These are phyloP conservation scores for Mycena filopes DNA, from an alignment of 768 basidiomycete species.

Conservation along the genomic window DNA sequence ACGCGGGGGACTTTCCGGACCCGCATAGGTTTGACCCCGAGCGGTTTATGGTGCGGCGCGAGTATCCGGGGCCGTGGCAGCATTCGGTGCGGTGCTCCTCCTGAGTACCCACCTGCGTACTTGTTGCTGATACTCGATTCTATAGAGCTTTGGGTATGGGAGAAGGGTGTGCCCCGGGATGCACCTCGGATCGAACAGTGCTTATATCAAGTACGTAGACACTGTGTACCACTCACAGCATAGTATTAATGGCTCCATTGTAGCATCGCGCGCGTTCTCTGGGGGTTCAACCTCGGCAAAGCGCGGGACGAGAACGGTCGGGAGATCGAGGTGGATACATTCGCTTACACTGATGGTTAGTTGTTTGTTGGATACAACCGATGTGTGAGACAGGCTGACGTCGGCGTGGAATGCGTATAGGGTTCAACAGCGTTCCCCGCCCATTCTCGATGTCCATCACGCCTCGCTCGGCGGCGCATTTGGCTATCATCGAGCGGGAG, in stretches of 20 bases:
- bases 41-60: constrained; percentile 32
- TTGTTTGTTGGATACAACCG: too few relatives aligned
- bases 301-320: constrained; percentile 24
- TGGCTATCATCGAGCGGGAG: constrained; percentile 27
- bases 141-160: constrained; percentile 32
- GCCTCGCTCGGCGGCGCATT: constrained; percentile 18
- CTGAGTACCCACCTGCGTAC: background rate
- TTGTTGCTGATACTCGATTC: background rate
- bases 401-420: background rate
- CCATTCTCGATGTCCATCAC: constrained; percentile 31
- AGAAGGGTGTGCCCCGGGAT: constrained; percentile 29
- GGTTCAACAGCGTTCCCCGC: constrained; percentile 31
- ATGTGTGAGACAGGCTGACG: too few relatives aligned
- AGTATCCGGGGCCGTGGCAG: constrained; percentile 33
- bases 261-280: constrained; percentile 32
- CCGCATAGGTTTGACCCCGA: constrained; percentile 32
- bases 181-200: constrained; percentile 27
- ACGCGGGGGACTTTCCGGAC: constrained; percentile 29
- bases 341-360: constrained; percentile 33
- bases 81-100: constrained; percentile 20
- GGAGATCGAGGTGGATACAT: constrained; percentile 29
- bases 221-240: background rate
- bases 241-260: background rate
- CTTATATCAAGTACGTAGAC: constrained; percentile 24
- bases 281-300: constrained; percentile 29